A percentile compares a stretch with the other conserved stretches of the same genome.
Evolutionary conservation across 345 rosid genomes (phyloP).

Genomic region (Clarkia xantiana): DNA sequence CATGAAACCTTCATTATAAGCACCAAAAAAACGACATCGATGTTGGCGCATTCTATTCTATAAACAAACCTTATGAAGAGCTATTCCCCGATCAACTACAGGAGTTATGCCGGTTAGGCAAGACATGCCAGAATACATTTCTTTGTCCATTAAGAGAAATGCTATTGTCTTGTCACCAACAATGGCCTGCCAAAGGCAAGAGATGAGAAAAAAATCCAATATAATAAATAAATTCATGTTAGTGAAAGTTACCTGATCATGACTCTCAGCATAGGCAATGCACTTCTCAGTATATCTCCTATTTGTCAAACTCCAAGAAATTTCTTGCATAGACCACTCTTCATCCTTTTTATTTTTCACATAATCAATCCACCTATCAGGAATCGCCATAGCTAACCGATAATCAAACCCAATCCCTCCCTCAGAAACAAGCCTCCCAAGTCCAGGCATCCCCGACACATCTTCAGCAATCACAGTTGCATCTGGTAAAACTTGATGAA

Average conservation of each 20-base stretch:
- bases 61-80: constrained; percentile 54
- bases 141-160: constrained; percentile 55
- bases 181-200: constrained; percentile 30
- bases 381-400: constrained; percentile 71
- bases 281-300: constrained; percentile 70
- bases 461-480: constrained; percentile 73
- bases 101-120: constrained; percentile 44
- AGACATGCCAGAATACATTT: constrained; percentile 71
- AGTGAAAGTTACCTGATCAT: constrained; percentile 47
- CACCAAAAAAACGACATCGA: too few relatives aligned
- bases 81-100: constrained; percentile 45
- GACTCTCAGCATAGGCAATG: constrained; percentile 70
- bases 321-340: constrained; percentile 66
- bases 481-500: constrained; percentile 46
- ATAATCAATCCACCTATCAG: constrained; percentile 74
- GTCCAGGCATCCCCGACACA: constrained; percentile 85
- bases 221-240: not conserved
- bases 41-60: too few relatives aligned
- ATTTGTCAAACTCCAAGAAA: constrained; percentile 45
- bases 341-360: constrained; percentile 58
- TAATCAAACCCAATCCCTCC: constrained; percentile 62
- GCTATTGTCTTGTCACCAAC: constrained; percentile 75
- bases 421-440: constrained; percentile 44
- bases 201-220: constrained; percentile 3
- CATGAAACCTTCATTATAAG: too few relatives aligned